Evolutionary conservation across 2,329 filamentous ascomycete species (phyloP).

Genomic region (Fusarium guadeloupense): DNA sequence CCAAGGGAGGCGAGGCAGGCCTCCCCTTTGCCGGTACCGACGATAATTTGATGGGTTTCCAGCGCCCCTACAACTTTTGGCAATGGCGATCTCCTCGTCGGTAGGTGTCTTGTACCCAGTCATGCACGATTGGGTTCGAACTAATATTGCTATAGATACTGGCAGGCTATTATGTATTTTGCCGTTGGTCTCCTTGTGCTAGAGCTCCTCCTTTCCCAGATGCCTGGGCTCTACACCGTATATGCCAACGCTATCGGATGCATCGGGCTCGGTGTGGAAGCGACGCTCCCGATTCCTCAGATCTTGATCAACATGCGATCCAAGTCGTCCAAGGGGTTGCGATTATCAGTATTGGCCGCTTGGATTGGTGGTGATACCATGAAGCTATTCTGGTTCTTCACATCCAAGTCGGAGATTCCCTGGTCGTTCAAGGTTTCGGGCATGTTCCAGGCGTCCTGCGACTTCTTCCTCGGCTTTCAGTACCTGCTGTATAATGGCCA

Average conservation of each 20-base stretch:
- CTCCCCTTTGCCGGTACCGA: constrained; percentile 68
- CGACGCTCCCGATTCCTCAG: constrained; percentile 83
- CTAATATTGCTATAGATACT: constrained; percentile 65
- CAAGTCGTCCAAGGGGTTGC: constrained; percentile 79
- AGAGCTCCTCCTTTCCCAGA: constrained; percentile 72
- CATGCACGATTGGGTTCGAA: not conserved
- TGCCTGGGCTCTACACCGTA: constrained; percentile 64
- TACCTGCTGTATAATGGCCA: constrained; percentile 75
- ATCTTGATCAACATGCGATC: constrained; percentile 75
- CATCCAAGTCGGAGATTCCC: constrained; percentile 73
- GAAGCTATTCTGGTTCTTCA: constrained; percentile 91
- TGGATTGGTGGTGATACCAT: constrained; percentile 84
- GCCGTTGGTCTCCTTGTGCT: constrained; percentile 67
- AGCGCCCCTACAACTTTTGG: constrained; percentile 81
- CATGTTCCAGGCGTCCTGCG: constrained; percentile 81
- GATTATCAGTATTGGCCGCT: constrained; percentile 76
- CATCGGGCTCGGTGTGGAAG: constrained; percentile 80
- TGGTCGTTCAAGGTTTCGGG: constrained; percentile 84
- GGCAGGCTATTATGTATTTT: constrained; percentile 78
- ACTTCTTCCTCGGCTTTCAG: constrained; percentile 77
- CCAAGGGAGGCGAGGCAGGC: constrained; percentile 68
- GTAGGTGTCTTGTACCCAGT: constrained; percentile 51
- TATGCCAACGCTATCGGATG: constrained; percentile 78
- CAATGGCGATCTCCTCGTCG: constrained; percentile 79
- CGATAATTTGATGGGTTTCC: constrained; percentile 50